phyloP scores from a whole-genome alignment of 2,329 filamentous ascomycete genomes.

The Diaporthe helianthi region DNA sequence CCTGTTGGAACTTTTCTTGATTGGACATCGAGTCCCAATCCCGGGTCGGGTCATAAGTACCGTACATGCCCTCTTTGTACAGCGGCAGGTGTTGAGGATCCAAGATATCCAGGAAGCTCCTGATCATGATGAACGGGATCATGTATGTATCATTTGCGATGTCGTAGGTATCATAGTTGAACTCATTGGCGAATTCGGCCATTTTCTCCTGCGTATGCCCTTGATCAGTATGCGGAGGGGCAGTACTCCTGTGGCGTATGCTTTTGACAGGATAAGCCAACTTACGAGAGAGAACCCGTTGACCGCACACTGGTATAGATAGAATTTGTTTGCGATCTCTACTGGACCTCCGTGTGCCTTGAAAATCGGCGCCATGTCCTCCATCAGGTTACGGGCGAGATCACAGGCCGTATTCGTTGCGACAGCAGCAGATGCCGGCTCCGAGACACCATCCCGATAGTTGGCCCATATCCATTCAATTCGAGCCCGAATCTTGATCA shows the following conservation, averaged over 20 bases:
- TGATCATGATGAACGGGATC: constrained; percentile 33
- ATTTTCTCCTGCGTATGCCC: neutral
- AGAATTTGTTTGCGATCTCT: neutral
- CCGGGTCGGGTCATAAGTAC: constrained; percentile 39
- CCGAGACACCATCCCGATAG: constrained; percentile 39
- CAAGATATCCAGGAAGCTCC: constrained; percentile 26
- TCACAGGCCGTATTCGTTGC: constrained; percentile 47
- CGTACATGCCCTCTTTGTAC: constrained; percentile 28
- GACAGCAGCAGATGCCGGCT: constrained; percentile 45
- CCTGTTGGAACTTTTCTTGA: neutral
- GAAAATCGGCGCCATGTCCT: constrained; percentile 41
- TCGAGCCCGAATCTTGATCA: constrained; percentile 40
- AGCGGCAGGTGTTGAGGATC: too few species aligned
- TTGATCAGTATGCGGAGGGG: neutral
- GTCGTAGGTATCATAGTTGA: constrained; percentile 43
- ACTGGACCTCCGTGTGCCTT: constrained; percentile 25
- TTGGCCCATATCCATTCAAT: constrained; percentile 44
- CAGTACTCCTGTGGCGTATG: too few species aligned
- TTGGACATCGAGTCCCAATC: constrained; percentile 32
- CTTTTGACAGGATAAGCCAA: neutral
- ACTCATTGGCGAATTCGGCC: constrained; percentile 22
- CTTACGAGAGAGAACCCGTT: neutral
- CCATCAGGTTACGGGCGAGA: constrained; percentile 44
- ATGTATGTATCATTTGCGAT: constrained; percentile 38
- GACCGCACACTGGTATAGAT: neutral